A percentile compares a stretch with the other conserved stretches of the same genome.
Evolutionary conservation across 352 stramenopile species (phyloP).

Genomic region (Globisporangium sylvaticum): DNA sequence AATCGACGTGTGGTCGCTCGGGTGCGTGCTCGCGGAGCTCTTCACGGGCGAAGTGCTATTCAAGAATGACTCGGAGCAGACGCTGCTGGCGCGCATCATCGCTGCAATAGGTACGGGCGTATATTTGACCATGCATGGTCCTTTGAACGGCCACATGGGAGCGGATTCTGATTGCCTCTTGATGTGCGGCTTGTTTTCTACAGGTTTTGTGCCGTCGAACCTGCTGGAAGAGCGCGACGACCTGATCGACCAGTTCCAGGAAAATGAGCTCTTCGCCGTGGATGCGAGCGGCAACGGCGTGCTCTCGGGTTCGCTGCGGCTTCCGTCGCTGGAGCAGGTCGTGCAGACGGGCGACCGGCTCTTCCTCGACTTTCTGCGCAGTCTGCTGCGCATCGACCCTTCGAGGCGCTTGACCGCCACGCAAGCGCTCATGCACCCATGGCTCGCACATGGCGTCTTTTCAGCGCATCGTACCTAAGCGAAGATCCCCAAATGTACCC

Average conservation of each 20-base stretch:
- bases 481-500: slow-evolving; percentile 4
- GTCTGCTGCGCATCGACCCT: slow-evolving; percentile 70
- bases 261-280: slow-evolving; percentile 51
- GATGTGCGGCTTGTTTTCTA: neutral
- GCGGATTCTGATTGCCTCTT: neutral
- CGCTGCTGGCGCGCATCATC: slow-evolving; percentile 92
- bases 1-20: slow-evolving; percentile 90
- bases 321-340: slow-evolving; percentile 50
- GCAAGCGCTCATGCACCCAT: slow-evolving; percentile 58
- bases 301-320: slow-evolving; percentile 23
- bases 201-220: slow-evolving; percentile 62
- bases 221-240: slow-evolving; percentile 51
- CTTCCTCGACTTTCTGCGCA: slow-evolving; percentile 67
- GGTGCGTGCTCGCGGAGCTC: slow-evolving; percentile 85
- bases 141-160: neutral
- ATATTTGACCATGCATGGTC: neutral
- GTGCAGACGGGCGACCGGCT: slow-evolving; percentile 51
- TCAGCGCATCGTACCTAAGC: slow-evolving; percentile 36
- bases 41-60: slow-evolving; percentile 88
- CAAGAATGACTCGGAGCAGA: slow-evolving; percentile 84
- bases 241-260: slow-evolving; percentile 48
- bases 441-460: slow-evolving; percentile 63
- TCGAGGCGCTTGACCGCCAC: slow-evolving; percentile 39
- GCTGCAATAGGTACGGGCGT: slow-evolving; percentile 49
- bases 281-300: slow-evolving; percentile 49